Evolutionary conservation across 2,329 filamentous ascomycete genomes (phyloP).

Genomic region (Stemphylium vesicarium): DNA sequence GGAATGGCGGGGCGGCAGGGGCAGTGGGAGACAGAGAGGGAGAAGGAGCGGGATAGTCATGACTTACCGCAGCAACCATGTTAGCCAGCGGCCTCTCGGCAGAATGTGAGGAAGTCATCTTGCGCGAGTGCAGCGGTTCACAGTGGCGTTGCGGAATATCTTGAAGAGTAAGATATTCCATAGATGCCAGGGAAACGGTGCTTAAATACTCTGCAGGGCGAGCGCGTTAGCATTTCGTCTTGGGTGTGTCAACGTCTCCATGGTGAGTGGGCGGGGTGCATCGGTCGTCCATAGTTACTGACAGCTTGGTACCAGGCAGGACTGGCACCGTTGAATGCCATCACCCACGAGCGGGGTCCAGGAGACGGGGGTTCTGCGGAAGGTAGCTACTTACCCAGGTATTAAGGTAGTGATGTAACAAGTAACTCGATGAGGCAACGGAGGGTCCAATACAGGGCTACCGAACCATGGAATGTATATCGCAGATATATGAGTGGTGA

Average conservation of each 20-base stretch:
- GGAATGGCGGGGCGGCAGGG: background rate
- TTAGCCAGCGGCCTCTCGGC: conserved; percentile 30
- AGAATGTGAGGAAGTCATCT: conserved; percentile 36
- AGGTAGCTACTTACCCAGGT: conserved; percentile 13
- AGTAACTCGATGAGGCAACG: conserved; percentile 8
- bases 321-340: conserved; percentile 12
- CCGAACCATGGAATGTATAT: conserved; percentile 13
- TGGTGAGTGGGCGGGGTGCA: conserved; percentile 6
- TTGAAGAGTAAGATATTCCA: conserved; percentile 50
- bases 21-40: background rate
- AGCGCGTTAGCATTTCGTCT: conserved; percentile 6
- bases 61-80: conserved; percentile 42
- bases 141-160: conserved; percentile 46
- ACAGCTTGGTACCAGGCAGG: conserved; percentile 16
- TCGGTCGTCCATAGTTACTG: conserved; percentile 15
- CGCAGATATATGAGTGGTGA: conserved; percentile 16
- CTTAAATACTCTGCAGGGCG: conserved; percentile 20
- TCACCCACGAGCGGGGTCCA: conserved; percentile 8
- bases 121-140: conserved; percentile 35
- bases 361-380: background rate
- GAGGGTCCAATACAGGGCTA: conserved; percentile 10
- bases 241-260: conserved; percentile 7
- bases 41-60: conserved; percentile 13
- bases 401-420: conserved; percentile 16
- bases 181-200: conserved; percentile 15